These are phyloP conservation scores for Hypoxylon rubiginosum DNA, from an alignment of 2,329 filamentous ascomycete species.

Conservation along the genomic window DNA sequence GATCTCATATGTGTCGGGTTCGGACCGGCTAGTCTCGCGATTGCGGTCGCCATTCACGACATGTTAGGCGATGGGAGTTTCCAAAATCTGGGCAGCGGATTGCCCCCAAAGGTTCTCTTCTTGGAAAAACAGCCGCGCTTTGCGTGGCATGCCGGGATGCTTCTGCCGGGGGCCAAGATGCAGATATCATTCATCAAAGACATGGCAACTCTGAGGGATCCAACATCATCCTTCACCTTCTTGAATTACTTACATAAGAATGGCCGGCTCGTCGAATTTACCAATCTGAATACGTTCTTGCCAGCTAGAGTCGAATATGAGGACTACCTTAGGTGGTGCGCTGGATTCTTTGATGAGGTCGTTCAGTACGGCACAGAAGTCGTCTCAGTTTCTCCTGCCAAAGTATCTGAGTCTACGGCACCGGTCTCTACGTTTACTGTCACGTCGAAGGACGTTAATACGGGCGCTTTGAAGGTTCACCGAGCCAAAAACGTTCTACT, in stretches of 20 bases:
- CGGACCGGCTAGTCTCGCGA: slow-evolving; percentile 88
- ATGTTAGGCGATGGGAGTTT: slow-evolving; percentile 68
- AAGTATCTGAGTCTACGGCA: slow-evolving; percentile 58
- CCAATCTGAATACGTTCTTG: slow-evolving; percentile 89
- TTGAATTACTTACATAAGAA: slow-evolving; percentile 92
- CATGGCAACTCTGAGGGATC: slow-evolving; percentile 88
- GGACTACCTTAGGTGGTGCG: slow-evolving; percentile 95
- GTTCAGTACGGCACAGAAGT: slow-evolving; percentile 86
- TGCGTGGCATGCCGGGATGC: slow-evolving; percentile 95
- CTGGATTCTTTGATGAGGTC: slow-evolving; percentile 78
- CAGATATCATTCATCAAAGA: slow-evolving; percentile 99
- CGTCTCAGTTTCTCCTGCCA: slow-evolving; percentile 74
- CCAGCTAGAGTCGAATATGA: slow-evolving; percentile 91
- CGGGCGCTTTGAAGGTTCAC: slow-evolving; percentile 66
- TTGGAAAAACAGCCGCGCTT: slow-evolving; percentile 87
- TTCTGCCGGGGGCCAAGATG: slow-evolving; percentile 93
- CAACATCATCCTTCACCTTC: slow-evolving; percentile 92
- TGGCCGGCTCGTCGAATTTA: slow-evolving; percentile 87
- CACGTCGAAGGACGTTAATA: slow-evolving; percentile 71
- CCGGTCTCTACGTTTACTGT: slow-evolving; percentile 77
- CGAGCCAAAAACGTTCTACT: slow-evolving; percentile 75
- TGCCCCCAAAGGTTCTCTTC: slow-evolving; percentile 81
- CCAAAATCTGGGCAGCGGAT: slow-evolving; percentile 53
- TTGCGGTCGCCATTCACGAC: slow-evolving; percentile 91
- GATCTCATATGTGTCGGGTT: slow-evolving; percentile 94